These are phyloP conservation scores for Jamesozyma hellenica DNA, from an alignment of 805 yeast genomes.

Conservation along the genomic window DNA sequence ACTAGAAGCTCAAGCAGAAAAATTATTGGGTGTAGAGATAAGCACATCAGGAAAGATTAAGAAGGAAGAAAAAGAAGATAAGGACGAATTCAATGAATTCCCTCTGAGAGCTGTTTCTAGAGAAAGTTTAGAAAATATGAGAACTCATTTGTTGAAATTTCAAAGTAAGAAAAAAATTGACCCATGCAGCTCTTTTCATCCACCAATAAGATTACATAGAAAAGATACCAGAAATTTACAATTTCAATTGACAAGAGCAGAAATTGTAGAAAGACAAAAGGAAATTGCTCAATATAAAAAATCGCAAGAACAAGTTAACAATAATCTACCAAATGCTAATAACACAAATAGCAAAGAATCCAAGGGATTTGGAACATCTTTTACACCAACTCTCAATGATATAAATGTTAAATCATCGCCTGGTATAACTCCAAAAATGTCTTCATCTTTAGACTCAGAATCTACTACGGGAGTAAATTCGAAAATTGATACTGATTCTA, in stretches of 20 bases:
- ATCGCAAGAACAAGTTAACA: conserved; percentile 30
- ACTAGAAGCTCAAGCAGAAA: conserved; percentile 19
- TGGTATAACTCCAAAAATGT: background rate
- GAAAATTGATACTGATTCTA: background rate
- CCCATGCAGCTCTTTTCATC: conserved; percentile 58
- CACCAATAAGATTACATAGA: conserved; percentile 81
- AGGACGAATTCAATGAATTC: conserved; percentile 30
- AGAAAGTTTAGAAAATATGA: conserved; percentile 59
- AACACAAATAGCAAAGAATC: background rate
- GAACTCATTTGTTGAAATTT: conserved; percentile 75
- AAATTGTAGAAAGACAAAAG: conserved; percentile 52
- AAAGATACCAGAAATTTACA: conserved; percentile 90
- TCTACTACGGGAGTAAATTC: background rate
- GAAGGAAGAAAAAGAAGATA: conserved; percentile 4
- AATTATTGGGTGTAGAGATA: conserved; percentile 14
- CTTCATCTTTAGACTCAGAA: background rate
- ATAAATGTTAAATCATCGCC: background rate
- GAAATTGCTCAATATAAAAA: conserved; percentile 35
- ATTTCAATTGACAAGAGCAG: conserved; percentile 70
- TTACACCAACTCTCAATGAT: background rate
- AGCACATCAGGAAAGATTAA: conserved; percentile 1
- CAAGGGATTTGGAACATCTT: conserved; percentile 1
- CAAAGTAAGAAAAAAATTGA: conserved; percentile 65
- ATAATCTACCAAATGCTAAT: background rate
- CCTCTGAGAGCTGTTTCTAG: conserved; percentile 59